Percentiles rank a stretch among this genome's conserved stretches.
Evolutionary conservation across 805 yeast genomes (phyloP).

Genomic region (Candida dajiaensis): DNA sequence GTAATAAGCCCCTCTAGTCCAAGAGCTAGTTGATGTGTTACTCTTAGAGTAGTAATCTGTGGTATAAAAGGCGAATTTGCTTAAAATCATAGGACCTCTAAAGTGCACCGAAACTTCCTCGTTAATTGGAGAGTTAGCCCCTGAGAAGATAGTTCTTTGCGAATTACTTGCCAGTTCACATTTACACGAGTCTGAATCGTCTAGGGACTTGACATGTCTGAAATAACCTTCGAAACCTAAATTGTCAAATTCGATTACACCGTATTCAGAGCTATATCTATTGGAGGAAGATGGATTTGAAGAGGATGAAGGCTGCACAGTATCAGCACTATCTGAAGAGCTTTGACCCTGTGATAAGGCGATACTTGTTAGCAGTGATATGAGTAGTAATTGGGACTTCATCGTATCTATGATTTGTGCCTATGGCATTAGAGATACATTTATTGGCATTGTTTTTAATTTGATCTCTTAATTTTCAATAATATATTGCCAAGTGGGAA

Average conservation of each 20-base stretch:
- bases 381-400: background rate
- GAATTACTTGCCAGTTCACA: slow-evolving; percentile 42
- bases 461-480: too few relatives aligned
- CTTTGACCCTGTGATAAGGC: slow-evolving; percentile 5
- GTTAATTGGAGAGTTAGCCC: slow-evolving; percentile 59
- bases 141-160: slow-evolving; percentile 40
- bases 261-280: slow-evolving; percentile 19
- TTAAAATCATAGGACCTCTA: slow-evolving; percentile 65
- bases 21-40: slow-evolving; percentile 33
- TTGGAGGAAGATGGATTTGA: slow-evolving; percentile 8
- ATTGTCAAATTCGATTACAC: slow-evolving; percentile 44
- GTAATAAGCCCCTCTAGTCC: slow-evolving; percentile 59
- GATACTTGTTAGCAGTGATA: slow-evolving; percentile 4
- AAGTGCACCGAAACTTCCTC: slow-evolving; percentile 71
- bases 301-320: background rate
- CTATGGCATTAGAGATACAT: too few relatives aligned
- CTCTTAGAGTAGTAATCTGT: slow-evolving; percentile 34
- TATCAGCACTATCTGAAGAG: background rate
- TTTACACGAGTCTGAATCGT: slow-evolving; percentile 33
- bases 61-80: slow-evolving; percentile 57
- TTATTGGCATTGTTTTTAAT: too few relatives aligned
- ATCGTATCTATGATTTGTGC: background rate
- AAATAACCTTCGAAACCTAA: slow-evolving; percentile 52
- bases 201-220: slow-evolving; percentile 39
- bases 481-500: too few relatives aligned